Evolutionary conservation across 2,329 filamentous ascomycete species (phyloP), one percentile per base, ranked within the genome.

Genomic region (Mycogone perniciosa): DNA sequence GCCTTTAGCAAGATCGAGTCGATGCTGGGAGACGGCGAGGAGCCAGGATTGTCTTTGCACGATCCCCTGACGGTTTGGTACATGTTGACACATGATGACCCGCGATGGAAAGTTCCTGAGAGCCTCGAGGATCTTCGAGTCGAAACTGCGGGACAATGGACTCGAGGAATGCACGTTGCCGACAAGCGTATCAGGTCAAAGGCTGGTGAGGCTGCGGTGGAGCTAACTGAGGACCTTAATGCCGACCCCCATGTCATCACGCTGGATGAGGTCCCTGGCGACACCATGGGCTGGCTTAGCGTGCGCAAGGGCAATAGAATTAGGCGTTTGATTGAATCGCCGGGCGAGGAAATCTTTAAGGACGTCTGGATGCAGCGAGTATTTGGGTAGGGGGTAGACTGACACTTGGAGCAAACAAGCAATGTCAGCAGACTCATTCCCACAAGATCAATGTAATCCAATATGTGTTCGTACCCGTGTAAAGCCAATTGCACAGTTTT

Each of bases 111-210:
- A 65, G 64, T 73, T 11, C 74, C 79, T 1, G 67, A 72, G 10
- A 73, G 77, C 51, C 81, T 75, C 0, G 86, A 95, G 67, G 93
- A 99, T 65, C 85, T 99, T 50, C 80, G 93, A 20, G 76, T 99
- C 38, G 93, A 99, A 71, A 95, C 90, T 0, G 73, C 80, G 2
- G 93, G 92, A 2, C 93, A 97, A 72, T 99, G 93, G 93, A 95
- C 91, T 42, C 77, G 89, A 51, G 92, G 93, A 1, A 91, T 93
- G 84, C 91, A 90, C 63, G 77, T 97, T 31, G 75, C 90, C 38
- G 93, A 99, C 73, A 77, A 82, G 34, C 79, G 93, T 41, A 69
- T 71, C 35, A 71, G 82, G 48, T 74, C 71, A 55, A 81, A 81
- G 62, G 75, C 74, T 5, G 76, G 70, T 8, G 72, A 74, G 54